These are phyloP conservation scores for Beauveria rudraprayagi DNA, from an alignment of 2,329 filamentous ascomycete species.

Conservation along the genomic window DNA sequence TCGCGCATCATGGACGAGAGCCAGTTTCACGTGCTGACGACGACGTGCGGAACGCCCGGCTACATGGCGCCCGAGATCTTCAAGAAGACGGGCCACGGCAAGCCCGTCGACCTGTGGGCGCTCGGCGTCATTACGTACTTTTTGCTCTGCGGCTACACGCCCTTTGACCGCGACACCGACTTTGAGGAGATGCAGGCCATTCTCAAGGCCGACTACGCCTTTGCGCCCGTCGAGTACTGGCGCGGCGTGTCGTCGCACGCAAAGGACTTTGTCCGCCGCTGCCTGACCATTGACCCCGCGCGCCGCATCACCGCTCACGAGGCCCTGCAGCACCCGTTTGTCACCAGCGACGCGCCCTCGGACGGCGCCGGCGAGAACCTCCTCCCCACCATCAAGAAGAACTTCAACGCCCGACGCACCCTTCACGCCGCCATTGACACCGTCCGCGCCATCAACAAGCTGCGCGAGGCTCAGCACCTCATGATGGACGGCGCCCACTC, in stretches of 20 bases:
- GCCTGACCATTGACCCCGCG: slow-evolving; percentile 81
- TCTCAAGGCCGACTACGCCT: slow-evolving; percentile 90
- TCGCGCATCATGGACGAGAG: slow-evolving; percentile 98
- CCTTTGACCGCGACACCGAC: slow-evolving; percentile 94
- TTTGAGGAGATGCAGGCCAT: slow-evolving; percentile 99
- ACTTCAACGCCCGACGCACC: slow-evolving; percentile 63
- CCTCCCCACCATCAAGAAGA: slow-evolving; percentile 63
- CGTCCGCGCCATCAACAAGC: slow-evolving; percentile 62
- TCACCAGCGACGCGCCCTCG: slow-evolving; percentile 42
- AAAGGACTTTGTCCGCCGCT: slow-evolving; percentile 86
- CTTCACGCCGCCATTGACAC: slow-evolving; percentile 65
- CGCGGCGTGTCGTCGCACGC: slow-evolving; percentile 78
- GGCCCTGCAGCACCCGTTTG: slow-evolving; percentile 58
- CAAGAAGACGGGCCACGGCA: slow-evolving; percentile 96
- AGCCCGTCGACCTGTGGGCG: slow-evolving; percentile 97
- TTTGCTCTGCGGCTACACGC: slow-evolving; percentile 93
- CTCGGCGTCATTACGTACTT: slow-evolving; percentile 99
- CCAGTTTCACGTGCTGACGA: slow-evolving; percentile 94
- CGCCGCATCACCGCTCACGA: slow-evolving; percentile 87
- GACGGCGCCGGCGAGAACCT: slow-evolving; percentile 51
- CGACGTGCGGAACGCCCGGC: slow-evolving; percentile 92
- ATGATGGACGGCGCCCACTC: slow-evolving; percentile 55
- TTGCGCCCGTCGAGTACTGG: slow-evolving; percentile 94
- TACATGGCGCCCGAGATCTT: slow-evolving; percentile 99
- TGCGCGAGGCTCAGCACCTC: slow-evolving; percentile 53